These are phyloP conservation scores for Chlamydomonas sp. DNA, from an alignment of 139 green algal species.

Conservation along the genomic window DNA sequence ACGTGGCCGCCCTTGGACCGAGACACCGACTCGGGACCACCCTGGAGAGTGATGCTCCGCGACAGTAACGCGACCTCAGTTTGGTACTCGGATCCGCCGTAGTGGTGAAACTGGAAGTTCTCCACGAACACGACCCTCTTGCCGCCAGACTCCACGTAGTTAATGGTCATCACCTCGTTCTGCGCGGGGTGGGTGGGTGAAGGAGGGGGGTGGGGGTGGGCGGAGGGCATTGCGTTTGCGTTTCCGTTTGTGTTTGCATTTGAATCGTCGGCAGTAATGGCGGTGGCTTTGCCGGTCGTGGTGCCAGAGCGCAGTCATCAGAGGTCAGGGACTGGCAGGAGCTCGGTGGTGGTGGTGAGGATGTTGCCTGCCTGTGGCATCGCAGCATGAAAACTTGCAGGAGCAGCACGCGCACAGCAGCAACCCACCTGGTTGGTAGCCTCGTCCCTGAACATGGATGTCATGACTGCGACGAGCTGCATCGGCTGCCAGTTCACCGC, in stretches of 20 bases:
- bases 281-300: no score
- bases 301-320: no score
- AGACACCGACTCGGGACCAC: not conserved
- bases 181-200: no score
- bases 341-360: no score
- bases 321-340: no score
- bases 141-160: constrained; percentile 21
- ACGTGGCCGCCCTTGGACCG: constrained; percentile 20
- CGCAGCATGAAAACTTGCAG: no score
- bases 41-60: constrained; percentile 34
- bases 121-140: constrained; percentile 20
- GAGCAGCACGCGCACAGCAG: no score
- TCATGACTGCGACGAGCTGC: constrained; percentile 42
- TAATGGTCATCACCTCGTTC: constrained; percentile 27
- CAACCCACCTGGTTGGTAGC: constrained; percentile 48
- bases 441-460: constrained; percentile 45
- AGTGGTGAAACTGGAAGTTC: constrained; percentile 8
- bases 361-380: no score
- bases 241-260: no score
- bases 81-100: constrained; percentile 36
- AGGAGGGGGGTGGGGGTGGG: no score
- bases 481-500: constrained; percentile 33
- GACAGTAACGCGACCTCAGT: constrained; percentile 45
- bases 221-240: no score
- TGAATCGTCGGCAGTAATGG: no score